Conservation (phyloP, 306 rosid species). For the Casuarina equisetifolia region DNA sequence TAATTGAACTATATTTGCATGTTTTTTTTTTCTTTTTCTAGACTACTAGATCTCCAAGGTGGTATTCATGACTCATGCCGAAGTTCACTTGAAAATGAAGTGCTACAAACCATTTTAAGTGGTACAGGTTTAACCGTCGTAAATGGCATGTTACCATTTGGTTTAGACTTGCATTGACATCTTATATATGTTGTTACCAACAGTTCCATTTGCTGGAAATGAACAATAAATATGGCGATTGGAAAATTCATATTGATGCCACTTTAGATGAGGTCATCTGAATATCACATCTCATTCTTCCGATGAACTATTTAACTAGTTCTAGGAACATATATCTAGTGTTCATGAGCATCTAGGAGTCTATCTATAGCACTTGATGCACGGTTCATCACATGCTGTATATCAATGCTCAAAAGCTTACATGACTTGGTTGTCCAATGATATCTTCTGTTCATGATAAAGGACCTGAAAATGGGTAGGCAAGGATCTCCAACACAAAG, state of each 20-base stretch:
- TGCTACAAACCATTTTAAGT: too few relatives aligned
- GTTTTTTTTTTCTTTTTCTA: too few relatives aligned
- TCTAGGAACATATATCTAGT: background rate
- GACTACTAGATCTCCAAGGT: too few relatives aligned
- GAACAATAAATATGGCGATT: background rate
- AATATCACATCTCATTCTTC: background rate
- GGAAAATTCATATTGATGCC: background rate
- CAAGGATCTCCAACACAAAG: conserved; percentile 91
- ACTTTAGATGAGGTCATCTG: background rate
- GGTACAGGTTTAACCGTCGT: too few relatives aligned
- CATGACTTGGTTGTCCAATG: conserved; percentile 94
- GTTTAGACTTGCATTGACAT: background rate
- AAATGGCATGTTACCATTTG: background rate
- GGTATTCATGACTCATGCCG: too few relatives aligned
- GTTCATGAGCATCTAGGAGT: conserved; percentile 69
- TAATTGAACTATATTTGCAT: too few relatives aligned
- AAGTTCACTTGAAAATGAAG: too few relatives aligned
- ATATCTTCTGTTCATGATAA: conserved; percentile 81
- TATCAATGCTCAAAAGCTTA: conserved; percentile 38
- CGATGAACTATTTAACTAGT: background rate
- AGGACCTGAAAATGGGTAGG: conserved; percentile 91
- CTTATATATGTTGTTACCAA: background rate
- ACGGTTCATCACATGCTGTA: conserved; percentile 5
- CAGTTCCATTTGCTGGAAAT: background rate
- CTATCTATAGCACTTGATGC: conserved; percentile 57